These are phyloP conservation scores for Leptographium radiaticola DNA, from an alignment of 2,329 filamentous ascomycete genomes.

Conservation along the genomic window DNA sequence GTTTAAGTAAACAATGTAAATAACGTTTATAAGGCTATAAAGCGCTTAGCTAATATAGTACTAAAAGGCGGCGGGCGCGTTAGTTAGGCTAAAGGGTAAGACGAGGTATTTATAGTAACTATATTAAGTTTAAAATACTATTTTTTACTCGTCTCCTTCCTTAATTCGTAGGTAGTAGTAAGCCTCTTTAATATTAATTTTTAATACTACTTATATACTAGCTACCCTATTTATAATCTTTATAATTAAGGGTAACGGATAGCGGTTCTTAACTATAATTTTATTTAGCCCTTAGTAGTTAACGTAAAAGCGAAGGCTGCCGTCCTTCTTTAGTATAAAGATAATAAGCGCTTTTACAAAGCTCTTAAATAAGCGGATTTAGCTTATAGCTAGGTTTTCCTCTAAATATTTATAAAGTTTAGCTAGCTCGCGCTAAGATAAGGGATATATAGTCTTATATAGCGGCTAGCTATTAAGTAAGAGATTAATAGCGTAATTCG, in stretches of 20 bases:
- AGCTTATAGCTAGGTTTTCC: background rate
- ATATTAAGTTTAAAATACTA: constrained; percentile 13
- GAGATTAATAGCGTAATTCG: background rate
- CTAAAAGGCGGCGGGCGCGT: background rate
- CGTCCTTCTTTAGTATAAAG: constrained; percentile 2
- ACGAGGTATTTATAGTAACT: background rate
- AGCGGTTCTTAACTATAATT: background rate
- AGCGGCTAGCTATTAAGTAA: background rate
- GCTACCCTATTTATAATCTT: background rate
- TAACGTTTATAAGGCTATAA: background rate
- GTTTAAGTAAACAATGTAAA: background rate
- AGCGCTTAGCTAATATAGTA: background rate
- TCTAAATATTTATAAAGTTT: background rate
- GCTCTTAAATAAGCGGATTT: background rate
- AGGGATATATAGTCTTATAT: background rate
- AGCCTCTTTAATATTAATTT: background rate
- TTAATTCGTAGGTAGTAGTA: background rate
- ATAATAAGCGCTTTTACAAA: constrained; percentile 2
- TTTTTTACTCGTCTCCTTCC: background rate
- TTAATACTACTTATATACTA: background rate
- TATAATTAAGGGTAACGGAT: background rate
- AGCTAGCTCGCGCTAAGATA: background rate
- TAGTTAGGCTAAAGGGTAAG: background rate
- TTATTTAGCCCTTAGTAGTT: background rate
- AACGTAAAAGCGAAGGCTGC: background rate